phyloP scores from a whole-genome alignment of 169 alveolate genomes.

The Eimeria necatrix region DNA sequence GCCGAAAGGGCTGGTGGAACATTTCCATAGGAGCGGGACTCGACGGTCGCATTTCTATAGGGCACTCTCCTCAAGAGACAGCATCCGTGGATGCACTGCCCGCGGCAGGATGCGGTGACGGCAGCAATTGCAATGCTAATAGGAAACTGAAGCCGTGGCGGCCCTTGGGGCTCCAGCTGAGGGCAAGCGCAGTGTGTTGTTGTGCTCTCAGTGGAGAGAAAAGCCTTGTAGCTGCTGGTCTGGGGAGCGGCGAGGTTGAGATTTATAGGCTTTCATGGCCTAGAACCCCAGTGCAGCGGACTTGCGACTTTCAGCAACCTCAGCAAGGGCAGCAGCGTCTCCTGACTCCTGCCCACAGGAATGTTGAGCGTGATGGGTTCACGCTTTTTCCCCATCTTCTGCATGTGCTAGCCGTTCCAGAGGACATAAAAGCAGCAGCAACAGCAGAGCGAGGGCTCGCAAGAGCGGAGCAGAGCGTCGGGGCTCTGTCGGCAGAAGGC shows the following conservation, averaged over 20 bases:
- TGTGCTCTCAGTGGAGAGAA: constrained; percentile 76
- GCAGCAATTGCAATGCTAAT: neutral
- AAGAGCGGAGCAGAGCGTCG: neutral
- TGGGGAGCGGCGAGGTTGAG: constrained; percentile 57
- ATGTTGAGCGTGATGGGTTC: constrained; percentile 62
- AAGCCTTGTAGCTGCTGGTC: constrained; percentile 68
- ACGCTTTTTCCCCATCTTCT: constrained; percentile 49
- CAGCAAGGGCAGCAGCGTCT: constrained; percentile 32
- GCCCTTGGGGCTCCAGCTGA: constrained; percentile 58
- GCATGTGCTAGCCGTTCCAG: constrained; percentile 20
- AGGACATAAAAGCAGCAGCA: constrained; percentile 45
- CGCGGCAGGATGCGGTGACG: neutral
- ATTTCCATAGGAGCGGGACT: constrained; percentile 24
- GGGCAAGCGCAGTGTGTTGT: constrained; percentile 52
- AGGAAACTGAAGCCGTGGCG: constrained; percentile 15
- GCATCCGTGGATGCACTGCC: neutral
- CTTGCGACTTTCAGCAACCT: neutral
- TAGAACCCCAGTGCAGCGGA: constrained; percentile 45
- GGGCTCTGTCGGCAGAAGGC: neutral
- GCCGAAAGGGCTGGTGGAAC: constrained; percentile 60
- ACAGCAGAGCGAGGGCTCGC: neutral
- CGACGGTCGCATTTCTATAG: constrained; percentile 58
- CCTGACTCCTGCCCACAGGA: constrained; percentile 8
- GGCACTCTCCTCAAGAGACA: constrained; percentile 19
- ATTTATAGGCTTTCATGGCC: constrained; percentile 60